These are phyloP conservation scores for Radiomyces spectabilis DNA, from an alignment of 192 early-diverging fungal genomes.

Conservation along the genomic window DNA sequence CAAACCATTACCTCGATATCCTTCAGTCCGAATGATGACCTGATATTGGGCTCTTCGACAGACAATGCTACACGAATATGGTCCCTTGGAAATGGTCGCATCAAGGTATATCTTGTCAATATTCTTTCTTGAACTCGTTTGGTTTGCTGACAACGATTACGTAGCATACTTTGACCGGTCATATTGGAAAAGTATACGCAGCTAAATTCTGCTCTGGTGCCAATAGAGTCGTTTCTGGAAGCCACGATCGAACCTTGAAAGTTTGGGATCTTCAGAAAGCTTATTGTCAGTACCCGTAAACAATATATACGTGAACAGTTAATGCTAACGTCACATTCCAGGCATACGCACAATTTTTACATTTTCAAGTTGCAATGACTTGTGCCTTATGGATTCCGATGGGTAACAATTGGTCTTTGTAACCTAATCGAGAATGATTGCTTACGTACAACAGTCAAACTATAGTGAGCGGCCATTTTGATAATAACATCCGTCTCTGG, in stretches of 20 bases:
- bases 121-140: background rate
- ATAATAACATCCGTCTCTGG: slow-evolving; percentile 90
- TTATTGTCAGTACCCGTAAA: slow-evolving; percentile 74
- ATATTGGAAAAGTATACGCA: slow-evolving; percentile 87
- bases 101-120: slow-evolving; percentile 43
- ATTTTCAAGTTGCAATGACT: slow-evolving; percentile 91
- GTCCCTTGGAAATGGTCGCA: slow-evolving; percentile 68
- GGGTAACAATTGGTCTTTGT: slow-evolving; percentile 36
- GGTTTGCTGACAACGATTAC: background rate
- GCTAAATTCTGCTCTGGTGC: slow-evolving; percentile 79
- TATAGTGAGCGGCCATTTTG: slow-evolving; percentile 88
- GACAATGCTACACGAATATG: slow-evolving; percentile 88
- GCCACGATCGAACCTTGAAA: slow-evolving; percentile 94
- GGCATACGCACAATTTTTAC: slow-evolving; percentile 85
- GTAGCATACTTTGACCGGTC: slow-evolving; percentile 89
- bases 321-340: no score
- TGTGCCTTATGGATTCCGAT: slow-evolving; percentile 68
- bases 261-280: slow-evolving; percentile 91
- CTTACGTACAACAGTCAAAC: slow-evolving; percentile 43
- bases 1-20: slow-evolving; percentile 79
- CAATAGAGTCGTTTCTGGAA: slow-evolving; percentile 81
- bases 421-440: background rate
- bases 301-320: no score
- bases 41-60: slow-evolving; percentile 76
- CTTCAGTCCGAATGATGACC: slow-evolving; percentile 64